Evolutionary conservation across 108 stramenopile genomes (phyloP).

Genomic region (Skeletonema potamos): DNA sequence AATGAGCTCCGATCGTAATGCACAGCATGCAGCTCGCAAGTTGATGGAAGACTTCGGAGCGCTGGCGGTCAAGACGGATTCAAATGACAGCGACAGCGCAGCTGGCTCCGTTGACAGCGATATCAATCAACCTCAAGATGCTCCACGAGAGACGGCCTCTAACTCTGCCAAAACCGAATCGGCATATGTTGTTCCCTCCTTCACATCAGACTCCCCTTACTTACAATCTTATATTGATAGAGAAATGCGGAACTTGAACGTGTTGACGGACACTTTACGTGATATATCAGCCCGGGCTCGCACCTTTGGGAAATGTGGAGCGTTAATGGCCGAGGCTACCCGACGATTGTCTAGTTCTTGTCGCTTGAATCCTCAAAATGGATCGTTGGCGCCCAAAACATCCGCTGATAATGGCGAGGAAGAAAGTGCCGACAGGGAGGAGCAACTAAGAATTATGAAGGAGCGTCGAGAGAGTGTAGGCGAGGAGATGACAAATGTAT

Average conservation of each 20-base stretch:
- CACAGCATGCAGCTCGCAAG: slow-evolving; percentile 3
- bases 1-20: neutral
- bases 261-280: slow-evolving; percentile 67
- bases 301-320: slow-evolving; percentile 81
- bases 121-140: neutral
- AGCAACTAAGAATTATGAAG: slow-evolving; percentile 20
- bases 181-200: slow-evolving; percentile 44
- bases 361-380: slow-evolving; percentile 46
- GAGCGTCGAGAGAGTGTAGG: slow-evolving; percentile 61
- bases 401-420: slow-evolving; percentile 6
- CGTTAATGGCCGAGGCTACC: slow-evolving; percentile 83
- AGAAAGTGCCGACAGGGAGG: slow-evolving; percentile 23
- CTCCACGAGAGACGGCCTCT: neutral
- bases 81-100: neutral
- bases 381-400: neutral
- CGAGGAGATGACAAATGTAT: slow-evolving; percentile 65
- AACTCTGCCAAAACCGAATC: neutral
- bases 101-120: neutral
- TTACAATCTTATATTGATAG: slow-evolving; percentile 77
- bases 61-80: neutral
- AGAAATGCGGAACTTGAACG: slow-evolving; percentile 69
- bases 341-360: slow-evolving; percentile 71
- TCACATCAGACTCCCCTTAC: slow-evolving; percentile 88
- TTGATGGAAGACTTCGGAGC: slow-evolving; percentile 9
- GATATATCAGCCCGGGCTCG: slow-evolving; percentile 78